Evolutionary conservation across 1,284 basidiomycete genomes (phyloP).

Genomic region (Tremellales sp.): DNA sequence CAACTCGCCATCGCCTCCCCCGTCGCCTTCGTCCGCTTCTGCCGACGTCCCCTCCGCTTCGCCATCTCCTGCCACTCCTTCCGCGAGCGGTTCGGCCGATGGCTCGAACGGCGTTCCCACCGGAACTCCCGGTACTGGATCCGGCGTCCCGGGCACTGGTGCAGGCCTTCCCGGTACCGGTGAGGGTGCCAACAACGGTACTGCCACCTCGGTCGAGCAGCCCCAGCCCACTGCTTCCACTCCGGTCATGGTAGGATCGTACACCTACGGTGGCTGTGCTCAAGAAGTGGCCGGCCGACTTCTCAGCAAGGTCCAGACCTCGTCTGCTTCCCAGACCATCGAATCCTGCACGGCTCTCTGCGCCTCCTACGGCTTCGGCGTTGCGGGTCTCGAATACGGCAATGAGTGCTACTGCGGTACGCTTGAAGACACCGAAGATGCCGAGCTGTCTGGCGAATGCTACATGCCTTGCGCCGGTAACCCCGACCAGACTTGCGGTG

Average conservation of each 20-base stretch:
- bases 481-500: conserved; percentile 20
- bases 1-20: not conserved
- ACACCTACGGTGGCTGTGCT: conserved; percentile 11
- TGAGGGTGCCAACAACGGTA: conserved; percentile 2
- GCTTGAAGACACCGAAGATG: conserved; percentile 3
- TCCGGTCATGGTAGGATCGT: conserved; percentile 10
- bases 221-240: not conserved
- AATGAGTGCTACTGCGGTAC: conserved; percentile 22
- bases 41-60: conserved; percentile 4
- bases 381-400: conserved; percentile 14
- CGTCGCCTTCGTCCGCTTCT: conserved; percentile 5
- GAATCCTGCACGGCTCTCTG: conserved; percentile 15
- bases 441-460: conserved; percentile 14
- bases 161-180: conserved; percentile 8
- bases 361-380: conserved; percentile 10
- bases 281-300: conserved; percentile 17
- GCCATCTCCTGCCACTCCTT: conserved; percentile 5
- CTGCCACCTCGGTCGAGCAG: conserved; percentile 3
- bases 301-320: conserved; percentile 12
- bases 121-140: conserved; percentile 8
- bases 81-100: conserved; percentile 4
- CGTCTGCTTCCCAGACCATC: conserved; percentile 13
- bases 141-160: not conserved
- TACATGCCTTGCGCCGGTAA: conserved; percentile 25
- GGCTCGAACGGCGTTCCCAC: not conserved